Conservation (phyloP, 371 early-diverging fungal genomes). For the Saksenaea vasiformis region DNA sequence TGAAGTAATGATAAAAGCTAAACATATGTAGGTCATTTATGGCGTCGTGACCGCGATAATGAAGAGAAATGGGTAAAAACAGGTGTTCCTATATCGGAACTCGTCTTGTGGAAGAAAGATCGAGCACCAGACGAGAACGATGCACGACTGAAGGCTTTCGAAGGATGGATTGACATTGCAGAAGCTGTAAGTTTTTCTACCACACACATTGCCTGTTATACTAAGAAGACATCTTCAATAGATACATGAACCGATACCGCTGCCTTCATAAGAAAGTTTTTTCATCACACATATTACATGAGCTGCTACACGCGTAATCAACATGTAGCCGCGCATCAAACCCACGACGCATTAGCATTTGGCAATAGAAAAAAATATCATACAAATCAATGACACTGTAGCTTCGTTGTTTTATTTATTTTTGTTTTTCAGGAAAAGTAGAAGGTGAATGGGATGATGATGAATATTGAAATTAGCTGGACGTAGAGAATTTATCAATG, state of each 20-base stretch:
- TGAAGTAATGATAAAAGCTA: background rate
- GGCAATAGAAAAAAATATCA: background rate
- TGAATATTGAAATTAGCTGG: constrained; percentile 9
- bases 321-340: background rate
- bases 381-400: background rate
- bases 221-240: background rate
- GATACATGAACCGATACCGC: background rate
- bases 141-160: constrained; percentile 11
- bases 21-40: constrained; percentile 4
- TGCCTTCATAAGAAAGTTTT: background rate
- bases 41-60: constrained; percentile 7
- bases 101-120: constrained; percentile 25
- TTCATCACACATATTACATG: too few species aligned
- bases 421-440: background rate
- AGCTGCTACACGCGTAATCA: too few species aligned
- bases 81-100: background rate
- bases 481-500: constrained; percentile 37
- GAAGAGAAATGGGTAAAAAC: constrained; percentile 8
- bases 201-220: too few species aligned
- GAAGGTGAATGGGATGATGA: constrained; percentile 9
- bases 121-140: constrained; percentile 15
- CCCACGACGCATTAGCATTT: background rate
- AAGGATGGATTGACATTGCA: constrained; percentile 16
- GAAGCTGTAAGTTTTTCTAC: constrained; percentile 9
- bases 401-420: constrained; percentile 1